Evolutionary conservation across 495 filamentous ascomycete species (phyloP), one percentile per base, ranked within the genome.

Genomic region (Neurospora hispaniola): DNA sequence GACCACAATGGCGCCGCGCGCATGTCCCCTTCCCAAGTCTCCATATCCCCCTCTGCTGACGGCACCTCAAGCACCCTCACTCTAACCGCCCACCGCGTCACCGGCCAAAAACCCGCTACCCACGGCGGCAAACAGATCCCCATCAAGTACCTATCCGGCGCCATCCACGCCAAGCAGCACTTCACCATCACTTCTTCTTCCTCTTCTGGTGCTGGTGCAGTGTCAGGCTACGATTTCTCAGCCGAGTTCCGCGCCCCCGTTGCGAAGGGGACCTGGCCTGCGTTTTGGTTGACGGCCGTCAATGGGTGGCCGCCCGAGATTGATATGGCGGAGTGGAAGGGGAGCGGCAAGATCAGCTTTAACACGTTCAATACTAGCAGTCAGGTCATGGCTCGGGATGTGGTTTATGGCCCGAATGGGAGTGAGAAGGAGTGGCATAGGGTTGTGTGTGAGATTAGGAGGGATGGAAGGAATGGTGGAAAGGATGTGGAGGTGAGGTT

Each of bases 281-380:
- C 88, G 0, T 86, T 92, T 27, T 92, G 90, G 90, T 78, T 91
- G 9, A 88, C 88, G 1, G 89, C 86, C 18, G 85, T 86, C 0
- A 76, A 82, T 20, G 85, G 87, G 42, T 92, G 90, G 90, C 90
- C 90, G 69, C 88, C 88, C 0, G 88, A 89, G 82, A 82, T 89
- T 44, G 88, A 90, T 73, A 82, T 89, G 80, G 88, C 87, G 1
- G 88, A 89, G 78, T 89, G 88, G 88, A 90, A 89, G 75, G 87
- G 88, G 5, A 82, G 80, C n/a, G 88, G 87, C 8, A 84, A 88
- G 76, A 87, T 90, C 69, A 85, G 82, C 10, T 89, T 89, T 79
- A 90, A 90, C 71, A 89, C 86, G 1, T 89, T 89, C 78, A 89
- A 89, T 74, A 86, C 86, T 10, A 85, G 82, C 38, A 84, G 81